Evolutionary conservation across 1,139 yeast species (phyloP).

Genomic region (Pichia sp.): DNA sequence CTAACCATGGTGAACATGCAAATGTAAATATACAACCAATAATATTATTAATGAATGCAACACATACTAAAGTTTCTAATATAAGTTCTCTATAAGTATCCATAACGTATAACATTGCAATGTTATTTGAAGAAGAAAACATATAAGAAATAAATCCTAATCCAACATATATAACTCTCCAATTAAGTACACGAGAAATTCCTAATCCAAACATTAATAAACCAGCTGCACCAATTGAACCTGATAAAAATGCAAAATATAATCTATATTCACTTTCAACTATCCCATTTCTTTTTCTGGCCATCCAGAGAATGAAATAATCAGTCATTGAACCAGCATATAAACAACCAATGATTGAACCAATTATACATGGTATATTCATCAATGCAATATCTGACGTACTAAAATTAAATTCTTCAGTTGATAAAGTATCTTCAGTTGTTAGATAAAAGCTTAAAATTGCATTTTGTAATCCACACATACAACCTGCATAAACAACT

Average conservation of each 20-base stretch:
- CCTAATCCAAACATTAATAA: conserved; percentile 36
- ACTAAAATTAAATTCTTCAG: conserved; percentile 32
- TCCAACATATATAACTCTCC: conserved; percentile 35
- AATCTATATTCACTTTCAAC: conserved; percentile 38
- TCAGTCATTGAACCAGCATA: conserved; percentile 37
- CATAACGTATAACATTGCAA: conserved; percentile 37
- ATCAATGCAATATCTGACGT: conserved; percentile 33
- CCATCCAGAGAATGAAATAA: conserved; percentile 37
- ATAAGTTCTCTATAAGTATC: conserved; percentile 39
- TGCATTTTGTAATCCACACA: conserved; percentile 38
- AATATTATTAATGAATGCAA: conserved; percentile 34
- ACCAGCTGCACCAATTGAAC: conserved; percentile 35
- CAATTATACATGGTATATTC: conserved; percentile 37
- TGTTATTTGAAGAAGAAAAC: conserved; percentile 36
- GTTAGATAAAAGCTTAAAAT: conserved; percentile 37
- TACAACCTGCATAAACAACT: conserved; percentile 33
- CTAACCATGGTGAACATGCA: conserved; percentile 38
- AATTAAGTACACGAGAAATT: conserved; percentile 30
- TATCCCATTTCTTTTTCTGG: conserved; percentile 34
- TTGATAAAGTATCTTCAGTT: conserved; percentile 34
- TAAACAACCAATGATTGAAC: conserved; percentile 36
- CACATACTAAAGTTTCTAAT: conserved; percentile 36
- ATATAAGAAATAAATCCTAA: conserved; percentile 36
- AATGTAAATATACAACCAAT: conserved; percentile 38
- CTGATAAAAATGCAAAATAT: conserved; percentile 34